These are phyloP conservation scores for Pichia phayaonensis DNA, from an alignment of 805 yeast species.

Conservation along the genomic window DNA sequence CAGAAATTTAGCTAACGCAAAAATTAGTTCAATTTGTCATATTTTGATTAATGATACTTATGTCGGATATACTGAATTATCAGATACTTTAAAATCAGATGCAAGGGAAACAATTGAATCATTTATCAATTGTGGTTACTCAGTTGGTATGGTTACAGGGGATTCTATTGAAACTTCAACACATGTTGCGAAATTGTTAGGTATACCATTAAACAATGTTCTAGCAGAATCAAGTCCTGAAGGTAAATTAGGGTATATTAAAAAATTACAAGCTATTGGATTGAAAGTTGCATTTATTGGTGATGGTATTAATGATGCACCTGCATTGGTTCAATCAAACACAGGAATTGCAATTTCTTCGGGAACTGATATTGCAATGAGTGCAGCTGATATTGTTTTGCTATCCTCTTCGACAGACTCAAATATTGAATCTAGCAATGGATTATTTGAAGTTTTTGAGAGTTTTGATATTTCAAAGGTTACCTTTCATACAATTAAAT, in stretches of 20 bases:
- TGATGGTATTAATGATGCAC: conserved; percentile 97
- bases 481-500: conserved; percentile 66
- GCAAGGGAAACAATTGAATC: conserved; percentile 53
- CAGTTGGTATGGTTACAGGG: conserved; percentile 86
- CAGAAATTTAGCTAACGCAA: conserved; percentile 4
- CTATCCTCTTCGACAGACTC: conserved; percentile 32
- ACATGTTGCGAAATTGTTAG: conserved; percentile 57
- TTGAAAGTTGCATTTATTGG: conserved; percentile 79
- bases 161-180: conserved; percentile 61
- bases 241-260: conserved; percentile 64
- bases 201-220: conserved; percentile 55
- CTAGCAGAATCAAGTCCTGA: conserved; percentile 73
- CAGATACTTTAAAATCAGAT: conserved; percentile 62
- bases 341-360: conserved; percentile 87
- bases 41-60: conserved; percentile 50
- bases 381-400: conserved; percentile 90
- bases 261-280: conserved; percentile 40
- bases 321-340: conserved; percentile 84
- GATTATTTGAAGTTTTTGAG: conserved; percentile 38
- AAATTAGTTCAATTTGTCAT: conserved; percentile 23
- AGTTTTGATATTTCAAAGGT: conserved; percentile 62
- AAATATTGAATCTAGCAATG: conserved; percentile 12
- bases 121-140: conserved; percentile 43
- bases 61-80: conserved; percentile 58
- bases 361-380: conserved; percentile 94